Evolutionary conservation across 805 yeast genomes (phyloP).

Genomic region (Hanseniaspora lindneri): DNA sequence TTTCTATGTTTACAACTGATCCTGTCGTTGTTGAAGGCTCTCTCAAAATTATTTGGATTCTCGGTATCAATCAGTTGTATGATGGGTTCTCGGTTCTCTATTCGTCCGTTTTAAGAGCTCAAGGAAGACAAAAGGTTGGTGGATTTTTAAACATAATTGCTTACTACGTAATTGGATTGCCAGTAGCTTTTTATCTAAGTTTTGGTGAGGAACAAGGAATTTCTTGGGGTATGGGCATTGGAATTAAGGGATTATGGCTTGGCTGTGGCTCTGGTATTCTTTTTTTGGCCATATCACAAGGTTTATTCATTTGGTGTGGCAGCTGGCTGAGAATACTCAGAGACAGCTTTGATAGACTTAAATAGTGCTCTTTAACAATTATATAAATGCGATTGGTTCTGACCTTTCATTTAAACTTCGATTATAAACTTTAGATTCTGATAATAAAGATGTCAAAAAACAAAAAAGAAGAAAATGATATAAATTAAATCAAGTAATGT

Average conservation of each 20-base stretch:
- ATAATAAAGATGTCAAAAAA: too few relatives aligned
- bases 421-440: too few relatives aligned
- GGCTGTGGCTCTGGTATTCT: slow-evolving; percentile 59
- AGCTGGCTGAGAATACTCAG: slow-evolving; percentile 18
- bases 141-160: slow-evolving; percentile 57
- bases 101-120: slow-evolving; percentile 62
- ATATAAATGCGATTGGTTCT: too few relatives aligned
- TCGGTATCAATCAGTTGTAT: slow-evolving; percentile 52
- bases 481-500: too few relatives aligned
- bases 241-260: slow-evolving; percentile 52
- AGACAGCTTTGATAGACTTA: slow-evolving; percentile 12
- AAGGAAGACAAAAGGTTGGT: slow-evolving; percentile 64
- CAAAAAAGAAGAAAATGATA: too few relatives aligned
- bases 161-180: slow-evolving; percentile 61
- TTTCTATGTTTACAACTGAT: slow-evolving; percentile 47
- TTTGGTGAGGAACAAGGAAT: slow-evolving; percentile 30
- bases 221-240: slow-evolving; percentile 59
- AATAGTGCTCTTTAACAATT: neutral
- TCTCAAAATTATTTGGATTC: slow-evolving; percentile 30
- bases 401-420: too few relatives aligned
- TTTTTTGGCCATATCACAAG: slow-evolving; percentile 34
- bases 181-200: slow-evolving; percentile 38
- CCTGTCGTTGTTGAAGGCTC: slow-evolving; percentile 42
- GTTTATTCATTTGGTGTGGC: slow-evolving; percentile 16
- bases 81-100: slow-evolving; percentile 65